Base-by-base conservation (phyloP, 257 asterid genomes). In the Solanum acaule region DNA sequence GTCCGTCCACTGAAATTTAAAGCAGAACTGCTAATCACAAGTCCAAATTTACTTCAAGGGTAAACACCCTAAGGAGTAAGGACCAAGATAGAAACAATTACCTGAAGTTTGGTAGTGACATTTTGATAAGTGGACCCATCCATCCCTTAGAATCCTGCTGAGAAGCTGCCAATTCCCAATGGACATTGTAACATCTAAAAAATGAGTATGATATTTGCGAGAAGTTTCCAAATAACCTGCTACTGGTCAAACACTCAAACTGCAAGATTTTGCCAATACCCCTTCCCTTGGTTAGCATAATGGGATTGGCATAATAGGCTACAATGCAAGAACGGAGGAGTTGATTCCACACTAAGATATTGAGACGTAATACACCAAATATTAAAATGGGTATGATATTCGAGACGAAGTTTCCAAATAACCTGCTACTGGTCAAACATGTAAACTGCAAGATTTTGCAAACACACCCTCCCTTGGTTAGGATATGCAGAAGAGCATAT, bases 41-140 rank as follows among this genome's bases (percentile, higher is more conserved):
- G 56, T 87, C 59, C 44, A 82, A 65, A 42, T 85, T 31, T 85
- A 11, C 37, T 2, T 18, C 71, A 86, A 40, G 6, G 25, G 6
- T 61, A 11, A 29, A 16, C 29, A 84, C 23, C 77, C n/a, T 61
- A 5, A 81, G 27, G 72, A 18, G 20, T 61, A 5, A 81, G 27
- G 72, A 27, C 13, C 18, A 56, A 34, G n/a, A 56, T 11, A 33
- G 84, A 79, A 9, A 38, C 33, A 42, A 63, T 34, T 88, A 97
- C 99, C 99, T 96, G 90, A 94, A 97, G 94, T 98, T 97, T 34
- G 99, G 99, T 89, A 97, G 99, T 52, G 98, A 95, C 90, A 97
- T 87, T 89, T 94, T 97, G 89, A 94, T 86, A 27, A 84, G 89
- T 52, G 98, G 99, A 22, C 98, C 96, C 91, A 85, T 91, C 99